Percentiles rank a stretch among this genome's conserved stretches.
These are phyloP conservation scores for Salix udensis DNA, from an alignment of 345 rosid genomes.

Conservation along the genomic window DNA sequence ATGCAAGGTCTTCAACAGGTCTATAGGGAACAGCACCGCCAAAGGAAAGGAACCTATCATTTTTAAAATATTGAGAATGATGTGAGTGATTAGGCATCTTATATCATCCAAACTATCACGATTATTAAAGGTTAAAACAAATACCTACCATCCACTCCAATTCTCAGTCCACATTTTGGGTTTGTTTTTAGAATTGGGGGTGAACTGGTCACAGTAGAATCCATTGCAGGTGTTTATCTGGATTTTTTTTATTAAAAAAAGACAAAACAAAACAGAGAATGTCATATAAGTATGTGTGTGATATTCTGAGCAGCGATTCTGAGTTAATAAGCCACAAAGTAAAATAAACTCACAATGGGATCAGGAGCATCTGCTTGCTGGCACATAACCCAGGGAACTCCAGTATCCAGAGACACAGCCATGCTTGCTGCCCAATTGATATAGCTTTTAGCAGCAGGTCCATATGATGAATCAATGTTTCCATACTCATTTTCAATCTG, in stretches of 20 bases:
- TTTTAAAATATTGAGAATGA: conserved; percentile 11
- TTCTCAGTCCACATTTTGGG: conserved; percentile 99
- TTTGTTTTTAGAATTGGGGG: conserved; percentile 76
- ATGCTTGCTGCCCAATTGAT: conserved; percentile 87
- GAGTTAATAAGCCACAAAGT: not conserved
- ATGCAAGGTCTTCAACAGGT: conserved; percentile 87
- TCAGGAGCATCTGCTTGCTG: conserved; percentile 94
- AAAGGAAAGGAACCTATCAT: conserved; percentile 63
- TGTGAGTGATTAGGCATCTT: not conserved
- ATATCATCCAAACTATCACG: conserved; percentile 9
- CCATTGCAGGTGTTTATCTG: conserved; percentile 98
- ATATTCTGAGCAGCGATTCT: not conserved
- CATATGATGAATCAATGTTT: conserved; percentile 59
- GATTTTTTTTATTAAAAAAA: not conserved
- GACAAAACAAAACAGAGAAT: not conserved
- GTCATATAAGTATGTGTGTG: conserved; percentile 1
- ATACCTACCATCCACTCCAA: conserved; percentile 87
- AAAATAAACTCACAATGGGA: conserved; percentile 57
- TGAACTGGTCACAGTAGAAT: conserved; percentile 93
- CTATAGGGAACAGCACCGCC: conserved; percentile 86
- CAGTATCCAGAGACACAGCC: conserved; percentile 83
- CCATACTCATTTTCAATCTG: conserved; percentile 99
- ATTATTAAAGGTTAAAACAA: conserved; percentile 8
- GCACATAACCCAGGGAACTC: conserved; percentile 99
- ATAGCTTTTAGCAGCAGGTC: conserved; percentile 67